Evolutionary conservation across 768 basidiomycete genomes (phyloP), one percentile per base, ranked within the genome.

Genomic region (Pleurotus pulmonarius): DNA sequence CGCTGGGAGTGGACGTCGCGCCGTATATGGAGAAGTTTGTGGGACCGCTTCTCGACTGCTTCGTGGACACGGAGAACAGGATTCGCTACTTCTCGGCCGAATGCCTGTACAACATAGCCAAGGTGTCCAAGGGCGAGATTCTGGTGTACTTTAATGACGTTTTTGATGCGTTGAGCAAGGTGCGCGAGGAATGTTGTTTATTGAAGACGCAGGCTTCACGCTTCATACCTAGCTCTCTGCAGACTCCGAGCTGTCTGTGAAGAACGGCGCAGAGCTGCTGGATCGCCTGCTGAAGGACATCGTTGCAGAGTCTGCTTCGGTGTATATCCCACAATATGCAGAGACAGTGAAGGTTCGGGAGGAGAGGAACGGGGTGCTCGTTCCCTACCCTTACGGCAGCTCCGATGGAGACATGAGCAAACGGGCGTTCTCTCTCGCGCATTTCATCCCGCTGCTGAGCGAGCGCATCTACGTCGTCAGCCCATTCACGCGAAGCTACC

Each of bases 61-160:
- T 99, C 70, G 84, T 88, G 59, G 97, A 99, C 69, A 80, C 88
- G 2, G 96, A 98, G 77, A 94, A 92, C 72, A 82, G 94, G 67
- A 93, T 98, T 58, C 85, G 94, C 44, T 99, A 98, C 73, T 98
- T 97, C 75, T 96, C 96, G 4, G 95, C 94, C 22, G 97, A 99
- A 69, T 96, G 94, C 66, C 74, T 99, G 60, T 99, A 99, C 75
- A 99, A 99, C 73, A 95, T 99, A 60, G 92, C 91, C 24, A 93
- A 95, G 71, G 95, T 97, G 13, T 96, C 94, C 29, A 96, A 97
- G 65, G 97, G 96, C 39, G 96, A 98, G 70, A 88, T 98, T 29
- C 75, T 99, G 56, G 85, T 98, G 12, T 97, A 95, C 68, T 99
- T 98, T 76, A 99, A 99, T 66, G 94, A 95, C 56, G 93, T 98